Evolutionary conservation across 2,329 filamentous ascomycete genomes (phyloP), one percentile per base, ranked within the genome.

Genomic region (Neonectria hederae): DNA sequence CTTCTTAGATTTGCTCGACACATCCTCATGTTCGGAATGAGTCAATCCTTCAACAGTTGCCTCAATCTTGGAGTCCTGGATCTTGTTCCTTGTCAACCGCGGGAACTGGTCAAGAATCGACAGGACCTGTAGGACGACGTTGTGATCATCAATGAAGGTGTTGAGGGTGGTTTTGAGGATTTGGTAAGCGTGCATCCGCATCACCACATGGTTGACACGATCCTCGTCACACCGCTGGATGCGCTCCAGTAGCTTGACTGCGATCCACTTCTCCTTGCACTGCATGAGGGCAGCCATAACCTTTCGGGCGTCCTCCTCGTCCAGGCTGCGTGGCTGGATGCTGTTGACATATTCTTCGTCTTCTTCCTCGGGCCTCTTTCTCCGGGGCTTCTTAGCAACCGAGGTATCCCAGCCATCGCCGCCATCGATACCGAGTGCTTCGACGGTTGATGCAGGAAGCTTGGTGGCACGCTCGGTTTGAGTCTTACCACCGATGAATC

Each of bases 191-290:
- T 98, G 96, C 91, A 98, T 97, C 74, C 93, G 92, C 75, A 97
- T 92, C 42, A 98, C 94, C 56, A 91, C 89, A 78, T 96, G 92
- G 65, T 92, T 89, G 60, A 97, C 93, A 67, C 89, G 89, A 75
- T 97, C 93, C 71, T 97, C 94, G 53, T 95, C 88, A 76, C 92
- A 94, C 43, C 88, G 87, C 79, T 97, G 93, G 66, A 99, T 94
- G 56, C 96, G 94, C 70, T 90, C 87, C 64, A 99, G 87, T 61
- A 99, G 84, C 81, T 98, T 98, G 80, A 97, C 94, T 3, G 93
- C 94, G 78, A 99, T 97, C 96, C 96, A 99, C 80, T 97, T 97
- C 84, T 99, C 96, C 80, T 97, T 97, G 85, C 93, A 97, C 78
- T 97, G 95, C 89, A 97, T 94, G 63, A 99, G 88, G 57, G 94